These are phyloP conservation scores for Alternaria brassicicola DNA, from an alignment of 2,329 filamentous ascomycete genomes.

Conservation along the genomic window DNA sequence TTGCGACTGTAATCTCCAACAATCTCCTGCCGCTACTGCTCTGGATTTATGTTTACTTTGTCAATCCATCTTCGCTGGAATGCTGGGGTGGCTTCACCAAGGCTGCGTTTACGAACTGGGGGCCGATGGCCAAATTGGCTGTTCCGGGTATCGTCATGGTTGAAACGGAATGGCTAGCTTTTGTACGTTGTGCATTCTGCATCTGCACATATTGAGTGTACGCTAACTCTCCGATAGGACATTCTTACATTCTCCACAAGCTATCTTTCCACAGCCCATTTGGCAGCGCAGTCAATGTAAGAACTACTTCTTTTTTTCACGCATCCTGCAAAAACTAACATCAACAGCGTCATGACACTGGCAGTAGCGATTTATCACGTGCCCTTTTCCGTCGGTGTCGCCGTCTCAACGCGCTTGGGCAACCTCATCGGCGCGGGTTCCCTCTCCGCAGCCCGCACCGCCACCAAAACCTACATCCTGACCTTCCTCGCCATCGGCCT, in stretches of 20 bases:
- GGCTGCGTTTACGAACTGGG: conserved; percentile 74
- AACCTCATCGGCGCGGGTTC: conserved; percentile 49
- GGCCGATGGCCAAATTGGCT: conserved; percentile 84
- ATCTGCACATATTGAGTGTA: not conserved
- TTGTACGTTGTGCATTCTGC: conserved; percentile 15
- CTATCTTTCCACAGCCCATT: conserved; percentile 76
- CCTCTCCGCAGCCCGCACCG: conserved; percentile 40
- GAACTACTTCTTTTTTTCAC: not conserved
- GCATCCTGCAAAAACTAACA: not conserved
- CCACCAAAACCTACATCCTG: conserved; percentile 41
- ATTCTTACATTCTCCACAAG: conserved; percentile 73
- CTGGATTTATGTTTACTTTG: conserved; percentile 54
- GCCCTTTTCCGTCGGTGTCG: conserved; percentile 49
- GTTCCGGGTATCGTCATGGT: conserved; percentile 93
- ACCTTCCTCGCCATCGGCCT: conserved; percentile 46
- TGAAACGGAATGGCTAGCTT: conserved; percentile 64
- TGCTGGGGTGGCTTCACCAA: conserved; percentile 77
- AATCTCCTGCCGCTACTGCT: conserved; percentile 57
- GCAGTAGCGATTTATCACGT: conserved; percentile 50
- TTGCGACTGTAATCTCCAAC: conserved; percentile 58
- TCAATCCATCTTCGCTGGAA: conserved; percentile 47
- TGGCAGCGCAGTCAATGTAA: conserved; percentile 73
- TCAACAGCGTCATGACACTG: conserved; percentile 41
- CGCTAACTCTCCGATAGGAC: conserved; percentile 21
- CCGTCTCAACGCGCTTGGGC: conserved; percentile 48